phyloP scores from a whole-genome alignment of 495 filamentous ascomycete species.

The Aeminium ludgeri region DNA sequence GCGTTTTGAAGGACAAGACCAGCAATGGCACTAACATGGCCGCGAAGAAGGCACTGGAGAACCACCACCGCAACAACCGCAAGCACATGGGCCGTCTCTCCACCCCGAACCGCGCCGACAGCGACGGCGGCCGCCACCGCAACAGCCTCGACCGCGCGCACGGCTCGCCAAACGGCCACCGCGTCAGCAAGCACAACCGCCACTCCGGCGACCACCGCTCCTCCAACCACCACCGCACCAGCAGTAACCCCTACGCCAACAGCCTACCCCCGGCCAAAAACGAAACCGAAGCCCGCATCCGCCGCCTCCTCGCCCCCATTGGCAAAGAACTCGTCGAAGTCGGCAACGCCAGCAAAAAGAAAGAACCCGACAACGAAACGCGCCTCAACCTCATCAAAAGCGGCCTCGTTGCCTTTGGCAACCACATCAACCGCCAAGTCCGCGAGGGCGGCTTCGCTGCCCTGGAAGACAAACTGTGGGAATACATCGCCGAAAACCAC shows the following conservation, averaged over 20 bases:
- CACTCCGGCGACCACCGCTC: constrained; percentile 20
- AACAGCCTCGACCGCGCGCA: constrained; percentile 30
- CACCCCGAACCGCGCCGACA: constrained; percentile 4
- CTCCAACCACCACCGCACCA: constrained; percentile 10
- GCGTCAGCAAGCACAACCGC: constrained; percentile 21
- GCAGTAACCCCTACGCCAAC: constrained; percentile 7
- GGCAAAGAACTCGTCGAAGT: constrained; percentile 41
- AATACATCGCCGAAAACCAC: constrained; percentile 20
- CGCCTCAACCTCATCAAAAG: constrained; percentile 38
- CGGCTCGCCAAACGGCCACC: constrained; percentile 33
- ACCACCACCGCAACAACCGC: constrained; percentile 60
- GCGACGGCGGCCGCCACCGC: constrained; percentile 1
- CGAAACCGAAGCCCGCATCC: constrained; percentile 35
- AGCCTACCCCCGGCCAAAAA: constrained; percentile 8
- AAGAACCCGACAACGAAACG: constrained; percentile 40
- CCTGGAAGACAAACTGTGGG: constrained; percentile 17
- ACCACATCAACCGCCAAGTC: constrained; percentile 30
- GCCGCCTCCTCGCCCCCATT: constrained; percentile 42
- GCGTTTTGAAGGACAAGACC: constrained; percentile 65
- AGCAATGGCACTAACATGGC: constrained; percentile 46
- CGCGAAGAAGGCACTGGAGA: constrained; percentile 69
- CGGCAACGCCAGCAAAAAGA: constrained; percentile 43
- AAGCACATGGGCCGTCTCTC: constrained; percentile 19
- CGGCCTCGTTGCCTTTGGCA: constrained; percentile 33
- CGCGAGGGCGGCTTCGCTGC: constrained; percentile 20